Percentiles rank a stretch among this genome's conserved stretches.
These are phyloP conservation scores for Endoconidiophora laricicola DNA, from an alignment of 2,329 filamentous ascomycete species.

Conservation along the genomic window DNA sequence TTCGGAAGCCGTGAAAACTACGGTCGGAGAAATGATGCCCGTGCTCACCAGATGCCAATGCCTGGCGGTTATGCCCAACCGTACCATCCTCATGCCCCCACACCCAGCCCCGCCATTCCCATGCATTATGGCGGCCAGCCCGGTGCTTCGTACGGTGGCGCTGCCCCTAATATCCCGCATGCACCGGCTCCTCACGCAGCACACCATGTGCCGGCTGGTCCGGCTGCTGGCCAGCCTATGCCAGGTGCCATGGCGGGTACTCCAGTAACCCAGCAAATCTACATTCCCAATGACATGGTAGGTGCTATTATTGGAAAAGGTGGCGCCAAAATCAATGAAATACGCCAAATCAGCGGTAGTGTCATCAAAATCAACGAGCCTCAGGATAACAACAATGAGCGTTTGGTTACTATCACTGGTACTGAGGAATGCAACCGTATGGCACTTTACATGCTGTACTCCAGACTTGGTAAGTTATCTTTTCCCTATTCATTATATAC, in stretches of 20 bases:
- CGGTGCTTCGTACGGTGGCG: constrained; percentile 52
- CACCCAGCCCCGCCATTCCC: constrained; percentile 44
- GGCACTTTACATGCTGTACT: constrained; percentile 99
- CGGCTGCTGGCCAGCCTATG: constrained; percentile 47
- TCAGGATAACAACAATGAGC: constrained; percentile 96
- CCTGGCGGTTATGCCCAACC: constrained; percentile 56
- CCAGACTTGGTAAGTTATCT: constrained; percentile 59
- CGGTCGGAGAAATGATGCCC: constrained; percentile 53
- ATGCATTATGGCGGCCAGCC: constrained; percentile 69
- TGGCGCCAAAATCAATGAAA: constrained; percentile 98
- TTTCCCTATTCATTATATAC: background rate
- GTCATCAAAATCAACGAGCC: constrained; percentile 99
- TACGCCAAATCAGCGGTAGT: constrained; percentile 87
- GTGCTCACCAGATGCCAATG: constrained; percentile 58
- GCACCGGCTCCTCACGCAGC: constrained; percentile 45
- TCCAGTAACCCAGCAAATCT: constrained; percentile 93
- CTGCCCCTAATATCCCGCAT: constrained; percentile 59
- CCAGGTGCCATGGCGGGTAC: constrained; percentile 40
- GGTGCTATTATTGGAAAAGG: constrained; percentile 98
- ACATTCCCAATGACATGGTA: constrained; percentile 98
- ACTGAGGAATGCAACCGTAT: constrained; percentile 98
- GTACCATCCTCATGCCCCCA: constrained; percentile 50
- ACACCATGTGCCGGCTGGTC: constrained; percentile 31
- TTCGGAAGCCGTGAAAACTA: constrained; percentile 84
- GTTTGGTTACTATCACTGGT: constrained; percentile 90